Evolutionary conservation across 2,329 filamentous ascomycete species (phyloP).

Genomic region (Coniochaeta ligniaria): DNA sequence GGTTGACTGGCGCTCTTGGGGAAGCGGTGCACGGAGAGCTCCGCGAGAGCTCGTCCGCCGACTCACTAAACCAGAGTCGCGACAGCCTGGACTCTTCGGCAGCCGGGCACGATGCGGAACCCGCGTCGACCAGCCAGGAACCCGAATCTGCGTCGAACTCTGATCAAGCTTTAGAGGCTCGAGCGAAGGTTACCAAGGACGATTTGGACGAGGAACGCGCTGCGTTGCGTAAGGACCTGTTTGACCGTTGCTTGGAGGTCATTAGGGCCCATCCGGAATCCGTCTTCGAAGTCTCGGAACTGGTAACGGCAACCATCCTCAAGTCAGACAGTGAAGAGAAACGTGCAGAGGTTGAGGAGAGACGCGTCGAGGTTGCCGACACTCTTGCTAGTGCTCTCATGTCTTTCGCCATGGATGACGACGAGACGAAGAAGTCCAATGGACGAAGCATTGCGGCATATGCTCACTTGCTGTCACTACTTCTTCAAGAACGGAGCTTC

Average conservation of each 20-base stretch:
- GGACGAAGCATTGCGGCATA: slow-evolving; percentile 69
- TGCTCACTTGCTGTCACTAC: slow-evolving; percentile 81
- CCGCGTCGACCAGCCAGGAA: slow-evolving; percentile 14
- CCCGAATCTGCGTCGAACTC: slow-evolving; percentile 17
- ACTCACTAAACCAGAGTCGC: slow-evolving; percentile 15
- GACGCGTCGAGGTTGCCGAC: not conserved
- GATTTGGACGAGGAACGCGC: slow-evolving; percentile 71
- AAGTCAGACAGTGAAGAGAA: slow-evolving; percentile 47
- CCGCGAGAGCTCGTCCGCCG: slow-evolving; percentile 15
- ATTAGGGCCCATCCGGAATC: slow-evolving; percentile 81
- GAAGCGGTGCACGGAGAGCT: slow-evolving; percentile 11
- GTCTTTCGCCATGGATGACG: slow-evolving; percentile 54
- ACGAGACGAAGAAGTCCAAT: slow-evolving; percentile 58
- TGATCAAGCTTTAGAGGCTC: slow-evolving; percentile 4
- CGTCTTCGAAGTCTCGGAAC: slow-evolving; percentile 83
- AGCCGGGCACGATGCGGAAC: slow-evolving; percentile 12
- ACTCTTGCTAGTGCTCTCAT: slow-evolving; percentile 70
- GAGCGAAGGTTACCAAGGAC: slow-evolving; percentile 55
- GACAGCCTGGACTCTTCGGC: slow-evolving; percentile 5
- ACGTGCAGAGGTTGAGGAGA: slow-evolving; percentile 70
- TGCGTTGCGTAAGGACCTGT: slow-evolving; percentile 66
- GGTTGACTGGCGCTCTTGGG: slow-evolving; percentile 13
- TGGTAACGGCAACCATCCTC: slow-evolving; percentile 68
- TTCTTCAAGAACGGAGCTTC: slow-evolving; percentile 75
- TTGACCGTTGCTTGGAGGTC: slow-evolving; percentile 85